Base-by-base conservation (phyloP, 441 rosid species). In the Jatropha multifida region DNA sequence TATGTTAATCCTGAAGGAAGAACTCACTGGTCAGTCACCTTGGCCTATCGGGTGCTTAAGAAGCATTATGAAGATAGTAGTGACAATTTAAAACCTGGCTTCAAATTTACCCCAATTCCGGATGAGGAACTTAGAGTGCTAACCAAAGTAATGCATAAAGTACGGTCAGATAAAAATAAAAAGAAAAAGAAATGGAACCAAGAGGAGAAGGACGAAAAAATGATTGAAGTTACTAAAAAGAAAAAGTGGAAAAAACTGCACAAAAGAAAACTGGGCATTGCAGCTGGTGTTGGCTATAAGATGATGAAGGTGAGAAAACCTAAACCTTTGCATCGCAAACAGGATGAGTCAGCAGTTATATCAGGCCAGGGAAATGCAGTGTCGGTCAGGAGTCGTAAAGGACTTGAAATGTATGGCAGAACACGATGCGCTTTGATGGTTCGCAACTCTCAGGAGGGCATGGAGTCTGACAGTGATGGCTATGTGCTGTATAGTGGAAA, bases 1-100 rank as follows among this genome's bases (percentile, higher is more conserved):
- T 96, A 96, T 87, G 91, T 96, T 71, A 96, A 90, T 87, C 97
- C 97, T 68, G 85, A 88, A 77, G 97, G 98, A 65, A 91, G 81
- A 81, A 90, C 98, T 78, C 97, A 94, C 83, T 96, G 99, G 99
- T 96, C 99, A 61, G 84, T 92, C 78, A 96, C 99, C 65, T 78
- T 84, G 85, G 99, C 99, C 38, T 96, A 96, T 85, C 86, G 82
- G 42, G 74, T 80, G 75, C 92, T 94, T 55, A 91, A 87, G 86
- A 41, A 61, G 55, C 82, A 86, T 52, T 80, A 81, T 83, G 93
- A 94, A 84, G 74, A 74, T 41, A 82, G 72, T 38, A 82, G 67
- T 76, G 78, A 44, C 71, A 83, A 81, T 77, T 83, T 86, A 67
- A 72, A 72, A 11, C 70, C 80, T 76, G 67, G 79, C 71, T 90